These are phyloP conservation scores for Sinapis alba DNA, from an alignment of 441 rosid species.

Conservation along the genomic window DNA sequence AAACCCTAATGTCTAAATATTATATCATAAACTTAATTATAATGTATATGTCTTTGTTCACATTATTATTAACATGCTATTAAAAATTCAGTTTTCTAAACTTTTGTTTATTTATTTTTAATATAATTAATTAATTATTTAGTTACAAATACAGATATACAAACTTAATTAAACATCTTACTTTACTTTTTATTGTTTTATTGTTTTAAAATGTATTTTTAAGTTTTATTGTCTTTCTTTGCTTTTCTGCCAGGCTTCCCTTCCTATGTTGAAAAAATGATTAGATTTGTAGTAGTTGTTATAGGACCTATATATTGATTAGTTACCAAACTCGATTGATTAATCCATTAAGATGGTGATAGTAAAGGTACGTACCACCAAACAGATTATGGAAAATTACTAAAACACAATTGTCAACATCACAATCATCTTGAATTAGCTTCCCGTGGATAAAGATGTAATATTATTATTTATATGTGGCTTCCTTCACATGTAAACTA, in stretches of 20 bases:
- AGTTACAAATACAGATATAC: background rate
- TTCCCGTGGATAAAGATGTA: background rate
- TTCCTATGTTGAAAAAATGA: too few relatives aligned
- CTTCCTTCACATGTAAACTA: slow-evolving; percentile 13
- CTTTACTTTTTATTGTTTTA: background rate
- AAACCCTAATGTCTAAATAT: background rate
- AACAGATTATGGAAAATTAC: slow-evolving; percentile 2
- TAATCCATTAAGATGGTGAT: slow-evolving; percentile 12
- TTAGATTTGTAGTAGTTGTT: slow-evolving; percentile 26
- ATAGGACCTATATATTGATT: slow-evolving; percentile 25
- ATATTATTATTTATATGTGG: background rate
- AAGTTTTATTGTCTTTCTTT: background rate
- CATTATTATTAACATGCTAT: background rate
- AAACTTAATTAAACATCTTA: background rate
- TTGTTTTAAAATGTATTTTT: too few relatives aligned
- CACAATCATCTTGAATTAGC: slow-evolving; percentile 3
- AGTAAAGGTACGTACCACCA: slow-evolving; percentile 11
- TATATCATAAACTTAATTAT: background rate
- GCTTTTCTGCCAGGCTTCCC: background rate
- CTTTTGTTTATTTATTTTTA: too few relatives aligned
- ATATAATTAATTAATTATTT: too few relatives aligned
- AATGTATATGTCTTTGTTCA: background rate
- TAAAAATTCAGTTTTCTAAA: background rate
- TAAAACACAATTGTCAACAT: background rate
- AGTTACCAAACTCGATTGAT: slow-evolving; percentile 28